A percentile compares a stretch with the other conserved stretches of the same genome.
Conservation (phyloP, 169 alveolate genomes). For the Plasmodium reichenowi region DNA sequence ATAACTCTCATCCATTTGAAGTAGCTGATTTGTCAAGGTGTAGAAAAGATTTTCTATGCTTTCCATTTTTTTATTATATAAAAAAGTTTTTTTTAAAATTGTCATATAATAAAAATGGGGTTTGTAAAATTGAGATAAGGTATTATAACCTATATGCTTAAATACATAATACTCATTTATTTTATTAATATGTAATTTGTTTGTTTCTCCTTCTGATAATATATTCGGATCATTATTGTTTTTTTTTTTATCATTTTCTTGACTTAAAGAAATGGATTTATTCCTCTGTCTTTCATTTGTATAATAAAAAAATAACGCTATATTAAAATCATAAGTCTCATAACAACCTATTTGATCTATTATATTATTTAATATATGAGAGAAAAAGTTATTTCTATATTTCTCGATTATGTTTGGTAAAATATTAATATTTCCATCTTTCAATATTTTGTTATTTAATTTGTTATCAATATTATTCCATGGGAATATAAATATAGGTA, state of each 20-base stretch:
- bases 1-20: constrained; percentile 32
- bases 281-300: constrained; percentile 5
- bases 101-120: constrained; percentile 68
- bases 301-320: constrained; percentile 11
- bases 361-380: constrained; percentile 29
- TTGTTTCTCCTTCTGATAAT: background rate
- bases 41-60: constrained; percentile 20
- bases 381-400: constrained; percentile 27
- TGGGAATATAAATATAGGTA: constrained; percentile 50
- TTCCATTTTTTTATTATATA: constrained; percentile 52
- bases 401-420: constrained; percentile 13
- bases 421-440: constrained; percentile 54
- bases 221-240: too few species aligned
- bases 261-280: background rate
- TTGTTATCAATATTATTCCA: constrained; percentile 29
- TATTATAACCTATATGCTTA: constrained; percentile 54
- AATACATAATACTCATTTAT: constrained; percentile 34
- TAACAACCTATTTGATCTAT: constrained; percentile 7
- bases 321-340: constrained; percentile 59
- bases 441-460: constrained; percentile 51
- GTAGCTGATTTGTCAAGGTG: constrained; percentile 15
- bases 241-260: background rate
- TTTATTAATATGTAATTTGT: constrained; percentile 13
- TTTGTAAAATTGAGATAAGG: constrained; percentile 48
- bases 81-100: constrained; percentile 39